Conservation (phyloP, 1,284 basidiomycete genomes). For the Cryptococcus sp. region DNA sequence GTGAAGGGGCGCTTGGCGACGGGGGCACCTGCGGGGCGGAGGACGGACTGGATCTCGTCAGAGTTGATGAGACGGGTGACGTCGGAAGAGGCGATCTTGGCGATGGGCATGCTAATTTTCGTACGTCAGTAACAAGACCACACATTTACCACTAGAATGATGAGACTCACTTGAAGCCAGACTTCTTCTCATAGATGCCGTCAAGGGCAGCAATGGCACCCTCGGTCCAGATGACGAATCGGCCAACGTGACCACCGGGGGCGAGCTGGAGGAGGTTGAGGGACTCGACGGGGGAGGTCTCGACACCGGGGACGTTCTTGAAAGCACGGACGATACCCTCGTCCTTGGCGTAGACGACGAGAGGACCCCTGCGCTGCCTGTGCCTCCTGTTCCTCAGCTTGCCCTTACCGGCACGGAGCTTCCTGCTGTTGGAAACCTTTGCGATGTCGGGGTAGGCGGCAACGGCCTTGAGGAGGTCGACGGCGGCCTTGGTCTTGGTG, state of each 20-base stretch:
- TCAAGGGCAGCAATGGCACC: constrained; percentile 90
- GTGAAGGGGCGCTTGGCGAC: constrained; percentile 76
- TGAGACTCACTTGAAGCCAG: constrained; percentile 75
- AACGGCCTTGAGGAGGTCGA: constrained; percentile 87
- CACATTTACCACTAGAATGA: background rate
- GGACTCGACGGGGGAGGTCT: constrained; percentile 90
- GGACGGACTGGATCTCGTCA: constrained; percentile 91
- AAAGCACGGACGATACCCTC: constrained; percentile 97
- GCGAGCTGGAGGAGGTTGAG: constrained; percentile 99
- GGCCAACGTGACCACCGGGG: constrained; percentile 97
- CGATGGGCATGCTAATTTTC: constrained; percentile 71
- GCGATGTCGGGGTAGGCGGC: constrained; percentile 90
- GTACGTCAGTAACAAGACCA: constrained; percentile 1
- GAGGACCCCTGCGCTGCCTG: constrained; percentile 95
- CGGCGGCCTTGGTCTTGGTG: constrained; percentile 97
- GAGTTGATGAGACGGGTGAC: constrained; percentile 98
- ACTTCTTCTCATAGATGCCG: constrained; percentile 93
- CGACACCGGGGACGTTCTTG: constrained; percentile 98
- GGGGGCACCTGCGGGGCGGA: constrained; percentile 68
- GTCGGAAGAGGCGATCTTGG: constrained; percentile 97
- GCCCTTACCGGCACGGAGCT: constrained; percentile 95
- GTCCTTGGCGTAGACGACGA: constrained; percentile 97
- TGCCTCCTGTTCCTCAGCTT: constrained; percentile 97
- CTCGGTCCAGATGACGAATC: constrained; percentile 99
- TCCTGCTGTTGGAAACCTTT: constrained; percentile 97